Conservation (phyloP, 2,329 filamentous ascomycete genomes). For the Scedosporium aurantiacum region DNA sequence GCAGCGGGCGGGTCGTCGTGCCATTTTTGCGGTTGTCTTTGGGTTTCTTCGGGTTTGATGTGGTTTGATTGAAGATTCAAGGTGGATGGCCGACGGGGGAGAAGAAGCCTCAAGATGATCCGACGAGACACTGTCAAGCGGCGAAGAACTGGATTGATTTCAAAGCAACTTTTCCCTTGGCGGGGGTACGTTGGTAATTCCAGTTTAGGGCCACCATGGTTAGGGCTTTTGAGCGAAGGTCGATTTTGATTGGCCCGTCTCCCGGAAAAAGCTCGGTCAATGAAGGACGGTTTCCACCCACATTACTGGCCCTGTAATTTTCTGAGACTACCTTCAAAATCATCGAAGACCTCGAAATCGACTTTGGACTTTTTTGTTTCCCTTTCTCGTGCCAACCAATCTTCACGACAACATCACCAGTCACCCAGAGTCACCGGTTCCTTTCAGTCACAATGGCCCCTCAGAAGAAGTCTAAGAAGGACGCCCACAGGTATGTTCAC, state of each 20-base stretch:
- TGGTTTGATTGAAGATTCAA: slow-evolving; percentile 16
- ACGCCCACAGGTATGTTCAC: slow-evolving; percentile 49
- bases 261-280: neutral
- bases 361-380: slow-evolving; percentile 15
- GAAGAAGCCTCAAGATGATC: neutral
- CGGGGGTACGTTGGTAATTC: neutral
- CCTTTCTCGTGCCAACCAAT: neutral
- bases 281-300: neutral
- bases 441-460: slow-evolving; percentile 52
- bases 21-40: slow-evolving; percentile 75
- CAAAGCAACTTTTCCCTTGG: slow-evolving; percentile 33
- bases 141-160: slow-evolving; percentile 34
- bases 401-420: slow-evolving; percentile 20
- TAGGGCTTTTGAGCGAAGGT: neutral
- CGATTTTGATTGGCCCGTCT: neutral
- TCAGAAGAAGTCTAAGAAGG: slow-evolving; percentile 76
- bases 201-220: slow-evolving; percentile 2
- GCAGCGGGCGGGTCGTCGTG: slow-evolving; percentile 97
- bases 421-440: slow-evolving; percentile 14
- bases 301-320: slow-evolving; percentile 5
- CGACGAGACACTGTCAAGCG: slow-evolving; percentile 11
- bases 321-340: neutral
- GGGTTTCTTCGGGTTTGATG: slow-evolving; percentile 22
- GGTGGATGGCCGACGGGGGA: slow-evolving; percentile 12
- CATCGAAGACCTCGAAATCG: slow-evolving; percentile 10